Base-by-base conservation (phyloP, 208 protist genomes). In the Cochliopodium minus region DNA sequence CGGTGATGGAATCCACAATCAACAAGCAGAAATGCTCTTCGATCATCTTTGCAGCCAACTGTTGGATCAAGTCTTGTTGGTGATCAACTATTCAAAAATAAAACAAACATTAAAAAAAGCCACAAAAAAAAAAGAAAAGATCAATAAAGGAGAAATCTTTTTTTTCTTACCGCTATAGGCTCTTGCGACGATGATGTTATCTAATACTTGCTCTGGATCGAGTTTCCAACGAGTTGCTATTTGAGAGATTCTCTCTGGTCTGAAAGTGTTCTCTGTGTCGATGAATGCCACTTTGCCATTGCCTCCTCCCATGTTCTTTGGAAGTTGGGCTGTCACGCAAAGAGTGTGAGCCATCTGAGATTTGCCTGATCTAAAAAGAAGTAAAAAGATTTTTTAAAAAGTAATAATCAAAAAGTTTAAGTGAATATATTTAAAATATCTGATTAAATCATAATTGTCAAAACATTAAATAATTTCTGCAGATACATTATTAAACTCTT, bases 1-100 rank as follows among this genome's bases (percentile, higher is more conserved):
- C 92, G n/a, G 93, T 98, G 38, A 96, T 79, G 48, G 85, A 94
- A 76, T 99, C 96, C 7, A 99, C 78, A 35, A 99, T 85, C 7
- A 96, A n/a, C 2, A 87, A 29, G 0, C 23, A n/a, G 50, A 70
- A 85, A 10, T 69, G 48, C 35, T 79, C 72, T 49, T 88, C 70
- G 2, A 62, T 62, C 60, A 87, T 67, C 20, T 61, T 64, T 13
- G 52, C 55, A 30, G 64, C 43, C 10, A 76, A 33, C 35, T 62
- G 23, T 17, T 32, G 78, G 2, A 96, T 62, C 7, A 95, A 68
- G 56, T 88, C 72, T 28, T 81, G 73, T 67, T 95, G 87, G 60
- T 91, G 81, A 57, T 89, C 81, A 52, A 86, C 76, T n/a, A n/a
- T n/a, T n/a, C n/a, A n/a, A n/a, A n/a, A n/a, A n/a, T n/a, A n/a